Evolutionary conservation across 768 basidiomycete genomes (phyloP).

Genomic region (Leucosporidium creatinivorum): DNA sequence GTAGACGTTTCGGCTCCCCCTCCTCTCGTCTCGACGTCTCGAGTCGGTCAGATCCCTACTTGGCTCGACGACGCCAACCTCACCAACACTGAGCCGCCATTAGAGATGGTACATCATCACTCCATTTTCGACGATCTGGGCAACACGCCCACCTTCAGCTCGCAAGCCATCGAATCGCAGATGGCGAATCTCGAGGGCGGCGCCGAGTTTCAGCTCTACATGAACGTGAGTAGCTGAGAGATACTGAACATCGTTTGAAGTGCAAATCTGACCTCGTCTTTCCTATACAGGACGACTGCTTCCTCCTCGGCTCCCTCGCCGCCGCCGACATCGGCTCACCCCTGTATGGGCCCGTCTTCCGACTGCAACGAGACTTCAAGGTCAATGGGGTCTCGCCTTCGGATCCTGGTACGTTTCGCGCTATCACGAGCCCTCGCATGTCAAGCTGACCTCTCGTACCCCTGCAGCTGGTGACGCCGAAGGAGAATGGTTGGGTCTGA

Average conservation of each 20-base stretch:
- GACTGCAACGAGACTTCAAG: slow-evolving; percentile 41
- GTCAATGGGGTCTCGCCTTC: slow-evolving; percentile 29
- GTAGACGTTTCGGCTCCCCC: background rate
- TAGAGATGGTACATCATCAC: slow-evolving; percentile 13
- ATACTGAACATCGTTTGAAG: background rate
- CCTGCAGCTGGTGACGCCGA: slow-evolving; percentile 1
- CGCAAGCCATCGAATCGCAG: slow-evolving; percentile 33
- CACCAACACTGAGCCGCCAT: background rate
- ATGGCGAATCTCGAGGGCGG: slow-evolving; percentile 1
- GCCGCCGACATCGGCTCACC: slow-evolving; percentile 14
- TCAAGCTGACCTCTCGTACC: too few relatives aligned
- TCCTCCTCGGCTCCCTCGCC: slow-evolving; percentile 32
- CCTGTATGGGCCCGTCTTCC: slow-evolving; percentile 44
- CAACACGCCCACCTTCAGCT: slow-evolving; percentile 34
- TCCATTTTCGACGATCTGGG: slow-evolving; percentile 7
- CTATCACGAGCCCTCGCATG: too few relatives aligned
- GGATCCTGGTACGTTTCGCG: slow-evolving; percentile 7
- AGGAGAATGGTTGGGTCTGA: slow-evolving; percentile 47
- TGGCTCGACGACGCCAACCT: slow-evolving; percentile 40
- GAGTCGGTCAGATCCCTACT: slow-evolving; percentile 43
- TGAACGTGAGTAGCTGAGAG: slow-evolving; percentile 16
- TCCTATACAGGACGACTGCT: slow-evolving; percentile 45
- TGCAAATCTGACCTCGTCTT: too few relatives aligned
- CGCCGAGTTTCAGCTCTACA: slow-evolving; percentile 17
- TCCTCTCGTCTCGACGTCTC: background rate